phyloP scores from a whole-genome alignment of 2,329 filamentous ascomycete species.

The Claviceps purpurea region DNA sequence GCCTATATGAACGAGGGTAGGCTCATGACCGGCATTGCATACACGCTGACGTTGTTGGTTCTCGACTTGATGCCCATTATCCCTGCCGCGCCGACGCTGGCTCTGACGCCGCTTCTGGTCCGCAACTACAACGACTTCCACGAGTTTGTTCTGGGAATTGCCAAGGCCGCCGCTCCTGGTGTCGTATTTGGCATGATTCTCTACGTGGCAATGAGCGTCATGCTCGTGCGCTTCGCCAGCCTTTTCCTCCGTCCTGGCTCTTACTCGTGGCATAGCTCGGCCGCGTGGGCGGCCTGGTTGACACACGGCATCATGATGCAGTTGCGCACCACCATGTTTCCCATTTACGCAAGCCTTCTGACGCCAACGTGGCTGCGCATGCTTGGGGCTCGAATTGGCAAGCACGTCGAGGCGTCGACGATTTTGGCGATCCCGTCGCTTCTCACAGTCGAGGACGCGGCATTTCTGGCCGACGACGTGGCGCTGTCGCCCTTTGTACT shows the following conservation, averaged over 20 bases:
- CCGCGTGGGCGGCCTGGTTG: slow-evolving; percentile 11
- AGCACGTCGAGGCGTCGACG: slow-evolving; percentile 10
- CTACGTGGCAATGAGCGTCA: neutral
- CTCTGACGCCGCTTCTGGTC: slow-evolving; percentile 6
- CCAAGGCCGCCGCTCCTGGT: slow-evolving; percentile 6
- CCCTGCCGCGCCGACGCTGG: slow-evolving; percentile 4
- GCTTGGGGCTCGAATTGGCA: slow-evolving; percentile 9
- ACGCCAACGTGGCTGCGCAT: slow-evolving; percentile 10
- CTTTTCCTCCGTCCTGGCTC: slow-evolving; percentile 7
- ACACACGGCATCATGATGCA: slow-evolving; percentile 9
- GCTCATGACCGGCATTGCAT: slow-evolving; percentile 4
- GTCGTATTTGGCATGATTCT: slow-evolving; percentile 5
- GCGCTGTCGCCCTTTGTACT: slow-evolving; percentile 9
- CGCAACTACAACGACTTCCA: slow-evolving; percentile 7
- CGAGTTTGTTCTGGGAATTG: slow-evolving; percentile 1
- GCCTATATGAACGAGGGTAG: neutral
- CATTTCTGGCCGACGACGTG: slow-evolving; percentile 12
- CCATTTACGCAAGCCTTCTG: slow-evolving; percentile 11
- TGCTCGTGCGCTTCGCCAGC: slow-evolving; percentile 6
- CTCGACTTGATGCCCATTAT: slow-evolving; percentile 9
- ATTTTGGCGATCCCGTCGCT: slow-evolving; percentile 10
- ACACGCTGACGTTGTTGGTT: slow-evolving; percentile 6
- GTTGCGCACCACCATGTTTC: slow-evolving; percentile 6
- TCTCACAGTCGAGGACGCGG: slow-evolving; percentile 9
- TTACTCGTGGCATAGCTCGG: slow-evolving; percentile 10